Evolutionary conservation across 2,329 filamentous ascomycete species (phyloP).

Genomic region (Trematosphaeria pertusa): DNA sequence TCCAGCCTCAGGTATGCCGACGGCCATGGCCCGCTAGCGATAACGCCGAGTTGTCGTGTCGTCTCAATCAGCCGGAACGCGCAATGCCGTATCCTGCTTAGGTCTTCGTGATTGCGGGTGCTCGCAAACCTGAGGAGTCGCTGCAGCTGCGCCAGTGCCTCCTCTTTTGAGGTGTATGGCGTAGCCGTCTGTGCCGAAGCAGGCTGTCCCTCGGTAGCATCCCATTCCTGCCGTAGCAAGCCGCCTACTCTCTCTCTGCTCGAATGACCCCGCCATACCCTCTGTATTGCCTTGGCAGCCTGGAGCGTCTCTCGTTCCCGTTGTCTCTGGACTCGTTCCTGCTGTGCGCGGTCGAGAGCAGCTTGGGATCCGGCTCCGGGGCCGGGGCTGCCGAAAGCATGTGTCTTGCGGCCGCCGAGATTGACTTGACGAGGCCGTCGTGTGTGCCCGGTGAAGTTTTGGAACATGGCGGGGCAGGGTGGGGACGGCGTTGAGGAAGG

Average conservation of each 20-base stretch:
- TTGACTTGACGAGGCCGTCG: constrained; percentile 91
- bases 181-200: constrained; percentile 8
- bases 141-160: constrained; percentile 50
- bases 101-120: constrained; percentile 46
- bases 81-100: constrained; percentile 49
- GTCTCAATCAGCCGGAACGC: constrained; percentile 47
- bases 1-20: constrained; percentile 51
- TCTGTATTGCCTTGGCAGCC: constrained; percentile 77
- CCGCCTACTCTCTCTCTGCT: constrained; percentile 66
- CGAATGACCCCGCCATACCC: constrained; percentile 79
- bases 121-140: constrained; percentile 54
- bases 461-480: constrained; percentile 70
- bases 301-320: constrained; percentile 79
- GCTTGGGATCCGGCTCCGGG: constrained; percentile 71
- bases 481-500: not conserved
- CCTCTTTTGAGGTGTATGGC: constrained; percentile 47
- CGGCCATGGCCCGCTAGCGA: constrained; percentile 46
- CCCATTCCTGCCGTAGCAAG: constrained; percentile 52
- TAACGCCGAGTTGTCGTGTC: constrained; percentile 27
- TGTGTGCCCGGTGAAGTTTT: constrained; percentile 87
- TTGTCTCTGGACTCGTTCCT: constrained; percentile 81
- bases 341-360: constrained; percentile 84
- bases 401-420: constrained; percentile 81
- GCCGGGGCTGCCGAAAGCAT: constrained; percentile 74
- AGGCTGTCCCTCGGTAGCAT: constrained; percentile 35